phyloP scores from a whole-genome alignment of 352 stramenopile genomes.

The Phytopythium sindhum region DNA sequence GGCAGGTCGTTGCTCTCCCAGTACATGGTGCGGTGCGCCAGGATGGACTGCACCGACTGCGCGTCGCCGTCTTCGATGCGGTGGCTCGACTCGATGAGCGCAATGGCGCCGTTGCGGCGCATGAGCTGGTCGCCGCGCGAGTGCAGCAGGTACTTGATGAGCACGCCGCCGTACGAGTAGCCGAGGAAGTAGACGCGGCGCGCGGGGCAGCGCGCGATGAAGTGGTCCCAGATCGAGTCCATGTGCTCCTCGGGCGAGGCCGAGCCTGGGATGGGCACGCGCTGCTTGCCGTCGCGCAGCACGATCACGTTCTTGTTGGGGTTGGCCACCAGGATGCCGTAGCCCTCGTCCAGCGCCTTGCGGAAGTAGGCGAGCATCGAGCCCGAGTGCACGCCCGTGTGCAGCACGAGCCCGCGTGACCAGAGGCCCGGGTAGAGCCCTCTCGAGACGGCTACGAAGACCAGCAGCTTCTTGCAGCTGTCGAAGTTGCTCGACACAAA shows the following conservation, averaged over 20 bases:
- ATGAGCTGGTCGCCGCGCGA: conserved; percentile 85
- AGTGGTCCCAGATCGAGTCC: conserved; percentile 85
- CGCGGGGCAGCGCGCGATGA: conserved; percentile 54
- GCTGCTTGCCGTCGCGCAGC: conserved; percentile 73
- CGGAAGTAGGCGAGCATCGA: conserved; percentile 90
- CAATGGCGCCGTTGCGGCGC: conserved; percentile 81
- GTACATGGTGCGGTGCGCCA: conserved; percentile 88
- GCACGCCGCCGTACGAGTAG: conserved; percentile 85
- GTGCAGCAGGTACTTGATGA: conserved; percentile 88
- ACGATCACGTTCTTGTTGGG: conserved; percentile 90
- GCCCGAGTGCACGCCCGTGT: conserved; percentile 82
- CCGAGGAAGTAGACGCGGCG: conserved; percentile 82
- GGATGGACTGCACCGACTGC: conserved; percentile 83
- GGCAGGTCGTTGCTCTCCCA: conserved; percentile 82
- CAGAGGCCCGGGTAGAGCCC: conserved; percentile 81
- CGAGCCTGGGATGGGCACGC: conserved; percentile 79
- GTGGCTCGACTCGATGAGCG: conserved; percentile 85
- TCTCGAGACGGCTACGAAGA: conserved; percentile 82
- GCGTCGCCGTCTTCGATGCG: conserved; percentile 84
- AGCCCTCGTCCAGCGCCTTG: conserved; percentile 80
- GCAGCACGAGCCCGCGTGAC: conserved; percentile 80
- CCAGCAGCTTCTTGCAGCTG: conserved; percentile 74
- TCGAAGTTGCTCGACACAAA: conserved; percentile 84
- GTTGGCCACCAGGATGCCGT: conserved; percentile 87
- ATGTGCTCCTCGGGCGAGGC: conserved; percentile 86